Evolutionary conservation across 2,329 filamentous ascomycete species (phyloP), one percentile per base, ranked within the genome.

Genomic region (Albophoma yamanashiensis): DNA sequence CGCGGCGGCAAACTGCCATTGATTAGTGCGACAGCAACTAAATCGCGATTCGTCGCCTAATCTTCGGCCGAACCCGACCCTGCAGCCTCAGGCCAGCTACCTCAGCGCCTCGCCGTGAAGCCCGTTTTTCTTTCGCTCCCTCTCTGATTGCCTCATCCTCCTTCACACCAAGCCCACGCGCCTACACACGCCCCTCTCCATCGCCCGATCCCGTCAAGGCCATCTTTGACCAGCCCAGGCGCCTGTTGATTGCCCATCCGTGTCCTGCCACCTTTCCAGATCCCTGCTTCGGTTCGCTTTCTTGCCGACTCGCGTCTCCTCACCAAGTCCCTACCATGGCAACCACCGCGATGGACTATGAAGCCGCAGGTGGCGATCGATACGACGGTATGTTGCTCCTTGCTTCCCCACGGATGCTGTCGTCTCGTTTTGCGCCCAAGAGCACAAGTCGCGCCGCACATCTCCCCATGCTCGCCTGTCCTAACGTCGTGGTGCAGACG

Each of bases 261-360:
- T 15, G 6, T 12, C 1, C 57, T 42, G 15, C 17, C 39, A 15
- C 36, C 27, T 36, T 45, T 8, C 36, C 34, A n/a, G 45, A 53
- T 17, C 12, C 56, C 58, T 62, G 64, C 63, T 64, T 65, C 36
- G 9, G 4, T 12, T 38, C 12, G 64, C 15, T 17, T 7, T 31
- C 34, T 20, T 43, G 20, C 50, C 50, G 15, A 55, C 50, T 40
- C 45, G n/a, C 43, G 25, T 43, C 17, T 20, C 25, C n/a, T 45
- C 52, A 15, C 25, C 27, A 36, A 47, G 22, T 39, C 27, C 40
- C 17, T 61, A 72, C 64, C 65, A 86, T 86, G 83, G 83, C 83
- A 60, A 85, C 84, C 64, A 84, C 82, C 50, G 82, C 84, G 65
- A 88, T 88, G 85, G 85, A 88, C 70, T 88, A 88, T 73, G 85